Evolutionary conservation across 768 basidiomycete species (phyloP).

Genomic region (Russula sp.): DNA sequence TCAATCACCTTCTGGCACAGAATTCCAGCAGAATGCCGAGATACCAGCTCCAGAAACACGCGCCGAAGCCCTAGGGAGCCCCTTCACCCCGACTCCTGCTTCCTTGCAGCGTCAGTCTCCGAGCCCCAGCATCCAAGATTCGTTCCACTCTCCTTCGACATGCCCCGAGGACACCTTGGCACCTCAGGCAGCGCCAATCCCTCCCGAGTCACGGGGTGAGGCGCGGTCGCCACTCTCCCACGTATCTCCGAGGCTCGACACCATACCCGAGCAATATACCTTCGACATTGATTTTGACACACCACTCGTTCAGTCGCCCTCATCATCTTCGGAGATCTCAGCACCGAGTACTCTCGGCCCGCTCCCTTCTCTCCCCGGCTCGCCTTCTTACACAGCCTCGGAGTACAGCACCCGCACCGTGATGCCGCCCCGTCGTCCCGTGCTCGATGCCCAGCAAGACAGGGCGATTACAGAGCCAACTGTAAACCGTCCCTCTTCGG

Average conservation of each 20-base stretch:
- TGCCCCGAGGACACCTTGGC: neutral
- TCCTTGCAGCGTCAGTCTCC: neutral
- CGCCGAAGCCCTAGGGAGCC: neutral
- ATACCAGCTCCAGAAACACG: neutral
- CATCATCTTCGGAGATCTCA: neutral
- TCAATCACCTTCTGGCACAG: neutral
- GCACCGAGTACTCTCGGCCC: slow-evolving; percentile 6
- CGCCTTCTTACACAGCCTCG: neutral
- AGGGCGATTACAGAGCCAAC: neutral
- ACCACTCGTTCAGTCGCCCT: slow-evolving; percentile 1
- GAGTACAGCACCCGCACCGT: slow-evolving; percentile 1
- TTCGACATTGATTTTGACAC: neutral
- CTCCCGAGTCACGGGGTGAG: neutral
- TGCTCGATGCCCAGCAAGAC: neutral
- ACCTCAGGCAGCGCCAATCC: neutral
- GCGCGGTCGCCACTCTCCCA: neutral
- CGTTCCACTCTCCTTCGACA: neutral
- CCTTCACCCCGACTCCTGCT: slow-evolving; percentile 13
- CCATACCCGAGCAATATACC: neutral
- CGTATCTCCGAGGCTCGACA: neutral
- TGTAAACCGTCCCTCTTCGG: neutral
- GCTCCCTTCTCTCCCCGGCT: neutral
- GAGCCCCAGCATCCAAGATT: neutral
- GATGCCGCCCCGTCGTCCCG: neutral
- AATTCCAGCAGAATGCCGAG: neutral